Conservation (phyloP, 2,329 filamentous ascomycete species). For the Aphanocladium album region DNA sequence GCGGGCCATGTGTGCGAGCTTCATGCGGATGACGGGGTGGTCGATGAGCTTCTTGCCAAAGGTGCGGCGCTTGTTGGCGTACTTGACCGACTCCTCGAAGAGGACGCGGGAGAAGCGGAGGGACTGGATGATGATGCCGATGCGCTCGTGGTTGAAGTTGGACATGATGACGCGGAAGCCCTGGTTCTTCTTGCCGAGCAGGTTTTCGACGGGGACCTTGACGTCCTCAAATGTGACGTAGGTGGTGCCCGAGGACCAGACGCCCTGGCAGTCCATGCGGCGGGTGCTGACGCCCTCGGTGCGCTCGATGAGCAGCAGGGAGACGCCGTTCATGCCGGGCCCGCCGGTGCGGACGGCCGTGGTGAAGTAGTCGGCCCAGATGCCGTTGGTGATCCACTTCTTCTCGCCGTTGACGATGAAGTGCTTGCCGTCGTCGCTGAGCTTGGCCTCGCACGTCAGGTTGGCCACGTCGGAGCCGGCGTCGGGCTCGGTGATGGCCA, state of each 20-base stretch:
- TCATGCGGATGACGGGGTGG: conserved; percentile 94
- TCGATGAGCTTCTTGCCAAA: conserved; percentile 97
- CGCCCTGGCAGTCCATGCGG: conserved; percentile 97
- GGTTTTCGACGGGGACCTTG: conserved; percentile 98
- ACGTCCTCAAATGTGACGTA: conserved; percentile 99
- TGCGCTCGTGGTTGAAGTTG: conserved; percentile 99
- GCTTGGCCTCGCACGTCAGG: conserved; percentile 89
- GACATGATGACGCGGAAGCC: conserved; percentile 99
- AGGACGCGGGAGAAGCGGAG: conserved; percentile 93
- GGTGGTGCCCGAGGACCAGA: conserved; percentile 91
- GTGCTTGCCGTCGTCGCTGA: conserved; percentile 93
- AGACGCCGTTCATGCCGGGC: conserved; percentile 87
- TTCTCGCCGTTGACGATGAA: conserved; percentile 99
- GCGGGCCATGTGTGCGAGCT: conserved; percentile 95
- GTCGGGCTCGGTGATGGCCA: conserved; percentile 96
- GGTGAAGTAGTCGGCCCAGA: conserved; percentile 97
- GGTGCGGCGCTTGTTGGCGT: conserved; percentile 92
- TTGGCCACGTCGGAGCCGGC: conserved; percentile 95
- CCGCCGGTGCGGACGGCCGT: conserved; percentile 88
- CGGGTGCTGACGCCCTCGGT: conserved; percentile 84
- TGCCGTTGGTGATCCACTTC: conserved; percentile 99
- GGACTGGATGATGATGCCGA: conserved; percentile 97
- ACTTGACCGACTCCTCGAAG: conserved; percentile 94
- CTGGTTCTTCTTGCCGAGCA: conserved; percentile 96
- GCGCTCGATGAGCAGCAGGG: conserved; percentile 87